Conservation (phyloP, 2,329 filamentous ascomycete species). For the Monosporascus ibericus region DNA sequence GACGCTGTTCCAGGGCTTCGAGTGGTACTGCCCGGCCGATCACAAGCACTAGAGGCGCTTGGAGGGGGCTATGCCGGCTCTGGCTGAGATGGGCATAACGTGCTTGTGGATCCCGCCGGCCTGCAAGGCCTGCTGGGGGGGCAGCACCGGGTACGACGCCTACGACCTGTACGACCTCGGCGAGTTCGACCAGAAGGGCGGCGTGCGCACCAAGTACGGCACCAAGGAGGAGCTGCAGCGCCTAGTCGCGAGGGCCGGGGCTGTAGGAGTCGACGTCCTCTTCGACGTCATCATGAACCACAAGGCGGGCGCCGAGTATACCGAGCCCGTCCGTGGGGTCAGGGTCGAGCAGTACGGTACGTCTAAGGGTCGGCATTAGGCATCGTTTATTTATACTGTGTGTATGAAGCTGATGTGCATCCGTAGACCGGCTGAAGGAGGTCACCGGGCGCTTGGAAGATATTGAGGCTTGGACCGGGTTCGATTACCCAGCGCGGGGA, state of each 20-base stretch:
- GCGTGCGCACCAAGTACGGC: slow-evolving; percentile 61
- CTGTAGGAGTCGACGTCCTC: slow-evolving; percentile 49
- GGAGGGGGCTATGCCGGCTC: slow-evolving; percentile 38
- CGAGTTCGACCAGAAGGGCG: slow-evolving; percentile 66
- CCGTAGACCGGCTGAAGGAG: slow-evolving; percentile 32
- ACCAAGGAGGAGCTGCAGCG: slow-evolving; percentile 52
- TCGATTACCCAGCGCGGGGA: slow-evolving; percentile 56
- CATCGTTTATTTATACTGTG: no score
- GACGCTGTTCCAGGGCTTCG: slow-evolving; percentile 53
- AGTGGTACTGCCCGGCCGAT: slow-evolving; percentile 62
- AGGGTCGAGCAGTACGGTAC: slow-evolving; percentile 30
- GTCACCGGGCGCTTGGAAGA: slow-evolving; percentile 44
- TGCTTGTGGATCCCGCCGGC: slow-evolving; percentile 52
- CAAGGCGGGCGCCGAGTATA: slow-evolving; percentile 61
- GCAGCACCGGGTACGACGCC: slow-evolving; percentile 61
- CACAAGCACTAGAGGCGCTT: slow-evolving; percentile 56
- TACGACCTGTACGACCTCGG: slow-evolving; percentile 67
- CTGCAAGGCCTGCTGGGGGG: slow-evolving; percentile 32
- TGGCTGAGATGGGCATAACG: slow-evolving; percentile 55
- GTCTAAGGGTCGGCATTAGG: not conserved
- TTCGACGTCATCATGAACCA: slow-evolving; percentile 71
- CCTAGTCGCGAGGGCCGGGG: slow-evolving; percentile 44
- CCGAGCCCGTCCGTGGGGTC: slow-evolving; percentile 51
- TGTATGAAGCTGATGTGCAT: slow-evolving; percentile 33
- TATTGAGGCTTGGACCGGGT: slow-evolving; percentile 64